Conservation (phyloP, 1,284 basidiomycete genomes). For the Baeospora myosura region DNA sequence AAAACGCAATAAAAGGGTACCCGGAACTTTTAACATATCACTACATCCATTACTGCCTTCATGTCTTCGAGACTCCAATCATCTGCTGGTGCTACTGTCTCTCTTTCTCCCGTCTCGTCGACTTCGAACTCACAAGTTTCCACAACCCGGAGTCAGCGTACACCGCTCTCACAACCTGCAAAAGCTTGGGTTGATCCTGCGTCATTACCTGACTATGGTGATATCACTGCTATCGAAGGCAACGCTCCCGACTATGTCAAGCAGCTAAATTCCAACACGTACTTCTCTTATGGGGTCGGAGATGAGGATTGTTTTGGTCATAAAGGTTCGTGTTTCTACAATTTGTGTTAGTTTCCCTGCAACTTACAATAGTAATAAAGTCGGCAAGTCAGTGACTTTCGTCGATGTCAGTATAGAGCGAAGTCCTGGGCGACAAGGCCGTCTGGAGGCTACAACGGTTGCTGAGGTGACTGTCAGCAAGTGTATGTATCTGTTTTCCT, state of each 20-base stretch:
- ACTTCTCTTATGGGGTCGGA: constrained; percentile 59
- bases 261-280: constrained; percentile 57
- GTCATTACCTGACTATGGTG: constrained; percentile 45
- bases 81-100: no score
- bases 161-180: no score
- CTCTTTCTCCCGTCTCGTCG: no score
- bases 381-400: constrained; percentile 52
- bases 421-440: constrained; percentile 35
- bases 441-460: constrained; percentile 49
- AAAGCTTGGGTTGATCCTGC: constrained; percentile 58
- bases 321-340: no score
- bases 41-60: no score
- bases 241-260: constrained; percentile 55
- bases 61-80: no score
- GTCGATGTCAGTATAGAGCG: constrained; percentile 46
- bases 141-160: background rate
- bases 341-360: no score
- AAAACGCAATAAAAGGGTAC: no score
- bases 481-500: constrained; percentile 28
- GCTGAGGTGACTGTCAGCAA: constrained; percentile 56
- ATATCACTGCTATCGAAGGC: constrained; percentile 45
- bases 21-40: no score
- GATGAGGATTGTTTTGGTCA: constrained; percentile 51
- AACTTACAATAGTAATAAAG: no score
- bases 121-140: no score